Evolutionary conservation across 257 asterid genomes (phyloP).

Genomic region (Catharanthus roseus): DNA sequence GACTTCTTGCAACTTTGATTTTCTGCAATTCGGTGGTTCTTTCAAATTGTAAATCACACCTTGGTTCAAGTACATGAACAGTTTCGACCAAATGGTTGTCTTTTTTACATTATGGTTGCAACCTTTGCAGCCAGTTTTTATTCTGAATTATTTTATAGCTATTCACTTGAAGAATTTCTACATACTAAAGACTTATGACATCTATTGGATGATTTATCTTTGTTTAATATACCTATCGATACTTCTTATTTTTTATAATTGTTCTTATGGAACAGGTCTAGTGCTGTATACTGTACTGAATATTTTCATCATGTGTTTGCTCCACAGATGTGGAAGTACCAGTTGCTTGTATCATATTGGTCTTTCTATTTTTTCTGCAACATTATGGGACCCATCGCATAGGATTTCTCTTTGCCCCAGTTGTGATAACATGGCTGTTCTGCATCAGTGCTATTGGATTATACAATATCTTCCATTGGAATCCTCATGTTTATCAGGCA

Average conservation of each 20-base stretch:
- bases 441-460: conserved; percentile 91
- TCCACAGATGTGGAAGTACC: conserved; percentile 88
- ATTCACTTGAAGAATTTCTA: neutral
- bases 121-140: neutral
- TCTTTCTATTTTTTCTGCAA: conserved; percentile 73
- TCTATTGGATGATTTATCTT: neutral
- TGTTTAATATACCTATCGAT: too few relatives aligned
- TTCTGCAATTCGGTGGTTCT: neutral
- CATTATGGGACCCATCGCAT: conserved; percentile 92
- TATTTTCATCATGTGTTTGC: conserved; percentile 11
- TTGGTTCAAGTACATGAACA: neutral
- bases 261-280: neutral
- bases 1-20: neutral
- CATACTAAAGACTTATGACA: neutral
- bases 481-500: conserved; percentile 78
- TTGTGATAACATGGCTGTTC: conserved; percentile 85
- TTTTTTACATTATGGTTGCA: neutral
- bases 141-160: neutral
- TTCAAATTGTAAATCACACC: neutral
- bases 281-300: neutral
- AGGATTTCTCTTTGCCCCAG: conserved; percentile 85
- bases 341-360: conserved; percentile 70
- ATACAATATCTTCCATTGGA: conserved; percentile 82
- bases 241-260: too few relatives aligned
- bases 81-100: neutral